These are phyloP conservation scores for Actinomortierella wolfii DNA, from an alignment of 371 early-diverging fungal species.

Conservation along the genomic window DNA sequence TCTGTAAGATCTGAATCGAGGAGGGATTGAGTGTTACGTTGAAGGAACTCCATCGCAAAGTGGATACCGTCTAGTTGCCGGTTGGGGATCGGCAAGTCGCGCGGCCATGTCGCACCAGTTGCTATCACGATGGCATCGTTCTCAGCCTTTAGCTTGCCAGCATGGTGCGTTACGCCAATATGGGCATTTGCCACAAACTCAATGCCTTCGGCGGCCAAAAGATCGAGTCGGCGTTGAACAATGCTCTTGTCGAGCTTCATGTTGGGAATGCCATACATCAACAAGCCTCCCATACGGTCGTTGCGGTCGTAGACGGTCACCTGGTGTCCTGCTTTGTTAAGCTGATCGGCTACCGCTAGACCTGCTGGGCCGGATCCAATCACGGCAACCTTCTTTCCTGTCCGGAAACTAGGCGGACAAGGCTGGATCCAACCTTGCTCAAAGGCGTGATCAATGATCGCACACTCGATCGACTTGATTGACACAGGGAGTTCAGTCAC, in stretches of 20 bases:
- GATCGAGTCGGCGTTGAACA: slow-evolving; percentile 92
- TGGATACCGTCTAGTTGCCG: slow-evolving; percentile 89
- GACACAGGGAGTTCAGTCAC: slow-evolving; percentile 92
- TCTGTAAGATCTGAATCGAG: slow-evolving; percentile 78
- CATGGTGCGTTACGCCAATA: slow-evolving; percentile 85
- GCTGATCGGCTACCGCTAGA: slow-evolving; percentile 94
- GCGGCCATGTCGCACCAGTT: slow-evolving; percentile 97
- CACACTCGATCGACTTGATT: slow-evolving; percentile 96
- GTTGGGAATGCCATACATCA: slow-evolving; percentile 98
- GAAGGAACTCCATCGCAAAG: slow-evolving; percentile 98
- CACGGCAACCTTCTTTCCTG: slow-evolving; percentile 86
- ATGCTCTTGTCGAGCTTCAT: slow-evolving; percentile 98
- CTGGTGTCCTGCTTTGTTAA: slow-evolving; percentile 93
- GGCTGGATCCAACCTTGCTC: slow-evolving; percentile 96
- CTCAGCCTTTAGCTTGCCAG: slow-evolving; percentile 58
- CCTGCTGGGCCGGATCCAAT: slow-evolving; percentile 97
- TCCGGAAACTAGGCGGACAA: slow-evolving; percentile 74
- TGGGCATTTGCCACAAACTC: slow-evolving; percentile 83
- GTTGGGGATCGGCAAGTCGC: slow-evolving; percentile 89
- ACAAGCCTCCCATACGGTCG: slow-evolving; percentile 92
- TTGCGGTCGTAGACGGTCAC: slow-evolving; percentile 97
- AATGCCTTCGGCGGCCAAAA: slow-evolving; percentile 92
- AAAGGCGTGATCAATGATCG: slow-evolving; percentile 95
- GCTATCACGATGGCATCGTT: slow-evolving; percentile 89
- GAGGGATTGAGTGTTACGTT: slow-evolving; percentile 85